A percentile compares a stretch with the other conserved stretches of the same genome.
phyloP scores from a whole-genome alignment of 2,329 filamentous ascomycete genomes.

The Apiospora phragmitis region DNA sequence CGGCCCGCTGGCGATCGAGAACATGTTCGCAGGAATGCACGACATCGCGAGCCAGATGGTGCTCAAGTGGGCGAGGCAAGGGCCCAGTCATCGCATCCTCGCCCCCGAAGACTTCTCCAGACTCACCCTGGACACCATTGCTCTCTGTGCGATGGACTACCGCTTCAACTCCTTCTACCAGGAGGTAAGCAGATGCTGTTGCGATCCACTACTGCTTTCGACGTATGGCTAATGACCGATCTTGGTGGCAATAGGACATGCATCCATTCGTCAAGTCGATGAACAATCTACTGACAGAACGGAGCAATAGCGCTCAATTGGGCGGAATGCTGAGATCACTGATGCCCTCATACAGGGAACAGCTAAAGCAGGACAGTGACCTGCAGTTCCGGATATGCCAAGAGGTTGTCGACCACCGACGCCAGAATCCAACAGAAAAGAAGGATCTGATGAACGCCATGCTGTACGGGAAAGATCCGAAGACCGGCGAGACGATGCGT shows the following conservation, averaged over 20 bases:
- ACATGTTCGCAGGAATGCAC: conserved; percentile 55
- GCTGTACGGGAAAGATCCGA: conserved; percentile 50
- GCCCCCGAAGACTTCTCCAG: conserved; percentile 62
- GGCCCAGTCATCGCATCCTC: conserved; percentile 45
- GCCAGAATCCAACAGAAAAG: conserved; percentile 41
- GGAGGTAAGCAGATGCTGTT: conserved; percentile 23
- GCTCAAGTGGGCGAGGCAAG: conserved; percentile 53
- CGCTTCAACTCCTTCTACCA: conserved; percentile 63
- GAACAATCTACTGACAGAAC: conserved; percentile 47
- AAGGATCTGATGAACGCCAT: conserved; percentile 56
- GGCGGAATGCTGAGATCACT: conserved; percentile 15
- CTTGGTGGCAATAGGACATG: conserved; percentile 32
- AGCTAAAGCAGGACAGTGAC: conserved; percentile 34
- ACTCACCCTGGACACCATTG: conserved; percentile 62
- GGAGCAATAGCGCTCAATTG: conserved; percentile 36
- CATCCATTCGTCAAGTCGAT: conserved; percentile 59
- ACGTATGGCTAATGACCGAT: background rate
- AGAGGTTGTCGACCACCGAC: conserved; percentile 47
- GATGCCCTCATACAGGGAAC: conserved; percentile 23
- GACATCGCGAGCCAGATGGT: conserved; percentile 54
- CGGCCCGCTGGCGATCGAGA: conserved; percentile 50
- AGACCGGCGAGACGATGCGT: conserved; percentile 48
- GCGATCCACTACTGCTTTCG: background rate
- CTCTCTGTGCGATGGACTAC: conserved; percentile 57
- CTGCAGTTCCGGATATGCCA: conserved; percentile 42